Evolutionary conservation across 2,329 filamentous ascomycete species (phyloP).

Genomic region (Fusarium tjaetaba): DNA sequence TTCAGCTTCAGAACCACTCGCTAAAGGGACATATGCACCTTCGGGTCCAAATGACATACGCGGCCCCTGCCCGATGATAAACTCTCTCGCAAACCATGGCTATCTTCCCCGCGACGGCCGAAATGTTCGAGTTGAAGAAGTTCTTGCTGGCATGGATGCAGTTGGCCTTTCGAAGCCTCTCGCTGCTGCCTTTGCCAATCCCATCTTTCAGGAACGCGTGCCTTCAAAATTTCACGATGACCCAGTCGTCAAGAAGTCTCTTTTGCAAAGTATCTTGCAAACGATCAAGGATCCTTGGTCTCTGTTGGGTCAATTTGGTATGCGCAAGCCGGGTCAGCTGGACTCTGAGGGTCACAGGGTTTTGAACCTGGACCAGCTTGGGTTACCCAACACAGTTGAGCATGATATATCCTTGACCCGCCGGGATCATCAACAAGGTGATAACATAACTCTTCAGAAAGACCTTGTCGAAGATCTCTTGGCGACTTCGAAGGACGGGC

Average conservation of each 20-base stretch:
- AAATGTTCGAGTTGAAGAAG: constrained; percentile 27
- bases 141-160: constrained; percentile 28
- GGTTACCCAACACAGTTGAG: constrained; percentile 31
- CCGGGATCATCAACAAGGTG: constrained; percentile 34
- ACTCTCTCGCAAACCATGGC: constrained; percentile 40
- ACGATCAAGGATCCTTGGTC: constrained; percentile 33
- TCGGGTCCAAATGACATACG: constrained; percentile 33
- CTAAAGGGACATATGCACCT: constrained; percentile 29
- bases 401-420: constrained; percentile 41
- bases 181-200: constrained; percentile 33
- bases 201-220: constrained; percentile 35
- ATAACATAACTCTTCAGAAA: constrained; percentile 26
- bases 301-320: constrained; percentile 29
- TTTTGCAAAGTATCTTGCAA: constrained; percentile 13
- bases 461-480: constrained; percentile 34
- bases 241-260: neutral
- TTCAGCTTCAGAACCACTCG: constrained; percentile 10
- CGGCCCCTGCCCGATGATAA: constrained; percentile 39
- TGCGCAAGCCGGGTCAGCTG: constrained; percentile 35
- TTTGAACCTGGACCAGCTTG: constrained; percentile 37
- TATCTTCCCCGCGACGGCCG: constrained; percentile 39
- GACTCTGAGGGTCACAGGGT: constrained; percentile 29
- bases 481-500: constrained; percentile 33
- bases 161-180: constrained; percentile 35
- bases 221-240: constrained; percentile 9